Base-by-base conservation (phyloP, 108 stramenopile genomes). In the Nitzschia sp. region DNA sequence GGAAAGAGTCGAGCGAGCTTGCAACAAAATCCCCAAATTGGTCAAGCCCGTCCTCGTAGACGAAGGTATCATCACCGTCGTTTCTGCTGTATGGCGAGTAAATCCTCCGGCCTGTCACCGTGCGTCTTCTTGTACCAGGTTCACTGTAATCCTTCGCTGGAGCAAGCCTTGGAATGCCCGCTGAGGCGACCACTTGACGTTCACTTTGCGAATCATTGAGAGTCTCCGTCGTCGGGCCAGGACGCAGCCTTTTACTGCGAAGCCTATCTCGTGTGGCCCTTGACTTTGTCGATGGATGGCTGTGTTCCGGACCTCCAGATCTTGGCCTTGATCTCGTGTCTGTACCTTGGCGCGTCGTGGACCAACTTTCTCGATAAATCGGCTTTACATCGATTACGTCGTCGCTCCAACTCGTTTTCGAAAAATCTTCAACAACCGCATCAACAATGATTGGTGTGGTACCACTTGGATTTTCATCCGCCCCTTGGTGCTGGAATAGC, bases 11-110 rank as follows among this genome's bases (percentile, higher is more conserved):
- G n/a, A 65, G 64, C 21, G 77, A 48, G 27, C 67, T 36, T 8
- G 70, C 70, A 8, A 78, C 31, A 26, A 67, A 66, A 33, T 78
- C 53, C 23, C 77, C 70, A 28, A 78, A 67, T 55, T 55, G 33
- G 53, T 61, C 70, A 25, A 78, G 50, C 21, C 45, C 77, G 60
- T 71, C 77, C 19, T 11, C 31, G 30, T 47, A 60, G 17, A 19
- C 36, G 58, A 60, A 35, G 26, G 54, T 45, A 13, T 55, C 34
- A 15, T 65, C 3, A 1, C 21, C 57, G 2, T 53, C 0, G 1
- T 26, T 0, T 1, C 26, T 46, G 29, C 34, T 26, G 28, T 36
- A 70, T n/a, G 69, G 69, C n/a, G 69, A 70, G 47, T 70, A 70
- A 23, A 70, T 46, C 28, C 47, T 58, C 13, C 69, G 69, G 3